These are phyloP conservation scores for Marsdenia floribunda DNA, from an alignment of 257 asterid genomes.

Conservation along the genomic window DNA sequence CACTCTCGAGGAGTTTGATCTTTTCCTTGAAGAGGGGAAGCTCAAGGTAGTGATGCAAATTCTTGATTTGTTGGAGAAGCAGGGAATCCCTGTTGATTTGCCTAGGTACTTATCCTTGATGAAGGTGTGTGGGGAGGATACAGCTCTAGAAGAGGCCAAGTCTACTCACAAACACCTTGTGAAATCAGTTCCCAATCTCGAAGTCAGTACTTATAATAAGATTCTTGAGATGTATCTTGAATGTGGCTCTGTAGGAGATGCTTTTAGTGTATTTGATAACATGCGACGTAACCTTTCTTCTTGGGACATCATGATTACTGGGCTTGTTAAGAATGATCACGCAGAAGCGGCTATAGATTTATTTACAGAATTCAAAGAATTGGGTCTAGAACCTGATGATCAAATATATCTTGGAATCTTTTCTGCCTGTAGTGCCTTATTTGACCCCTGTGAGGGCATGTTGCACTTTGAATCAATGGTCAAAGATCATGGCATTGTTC, in stretches of 20 bases:
- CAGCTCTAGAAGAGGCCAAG: conserved; percentile 57
- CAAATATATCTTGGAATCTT: conserved; percentile 61
- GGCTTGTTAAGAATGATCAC: conserved; percentile 61
- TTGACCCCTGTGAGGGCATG: conserved; percentile 66
- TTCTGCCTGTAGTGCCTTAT: conserved; percentile 49
- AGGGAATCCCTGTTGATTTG: conserved; percentile 42
- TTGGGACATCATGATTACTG: conserved; percentile 77
- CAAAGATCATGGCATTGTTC: conserved; percentile 52
- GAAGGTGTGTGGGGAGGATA: conserved; percentile 58
- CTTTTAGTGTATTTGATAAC: conserved; percentile 49
- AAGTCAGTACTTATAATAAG: conserved; percentile 45
- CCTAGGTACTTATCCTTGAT: conserved; percentile 47
- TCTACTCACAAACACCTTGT: conserved; percentile 51
- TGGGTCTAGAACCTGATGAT: conserved; percentile 67
- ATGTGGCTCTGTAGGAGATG: conserved; percentile 67
- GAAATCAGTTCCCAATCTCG: conserved; percentile 39
- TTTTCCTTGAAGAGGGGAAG: conserved; percentile 41
- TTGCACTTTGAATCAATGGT: conserved; percentile 70
- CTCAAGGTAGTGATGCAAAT: conserved; percentile 55
- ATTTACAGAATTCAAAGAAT: conserved; percentile 59
- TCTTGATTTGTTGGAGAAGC: conserved; percentile 42
- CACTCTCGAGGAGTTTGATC: conserved; percentile 53
- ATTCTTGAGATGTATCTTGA: conserved; percentile 67
- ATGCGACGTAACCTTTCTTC: conserved; percentile 71
- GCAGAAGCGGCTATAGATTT: conserved; percentile 65